A percentile compares a stretch with the other conserved stretches of the same genome.
Evolutionary conservation across 2,329 filamentous ascomycete species (phyloP).

Genomic region (Aureobasidium sp.): DNA sequence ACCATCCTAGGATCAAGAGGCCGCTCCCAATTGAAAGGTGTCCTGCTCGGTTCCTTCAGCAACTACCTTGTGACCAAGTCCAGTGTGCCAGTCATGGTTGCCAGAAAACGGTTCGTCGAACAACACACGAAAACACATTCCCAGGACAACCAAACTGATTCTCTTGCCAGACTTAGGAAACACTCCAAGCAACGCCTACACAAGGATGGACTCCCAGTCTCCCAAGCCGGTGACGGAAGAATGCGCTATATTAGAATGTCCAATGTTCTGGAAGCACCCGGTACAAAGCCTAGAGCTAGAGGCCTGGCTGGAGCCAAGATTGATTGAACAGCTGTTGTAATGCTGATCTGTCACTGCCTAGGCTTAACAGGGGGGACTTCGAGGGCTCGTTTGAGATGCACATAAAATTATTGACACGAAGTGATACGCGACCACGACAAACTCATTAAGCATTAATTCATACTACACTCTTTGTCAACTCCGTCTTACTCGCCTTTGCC

Average conservation of each 20-base stretch:
- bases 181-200: conserved; percentile 17
- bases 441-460: conserved; percentile 8
- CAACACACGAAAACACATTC: background rate
- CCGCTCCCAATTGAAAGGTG: conserved; percentile 84
- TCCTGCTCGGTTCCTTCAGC: conserved; percentile 90
- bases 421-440: conserved; percentile 7
- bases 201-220: conserved; percentile 18
- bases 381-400: background rate
- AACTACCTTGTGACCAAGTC: conserved; percentile 97
- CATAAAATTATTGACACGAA: conserved; percentile 2
- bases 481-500: no score
- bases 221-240: conserved; percentile 16
- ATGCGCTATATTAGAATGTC: conserved; percentile 18
- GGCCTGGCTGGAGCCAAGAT: conserved; percentile 17
- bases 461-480: background rate
- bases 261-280: conserved; percentile 17
- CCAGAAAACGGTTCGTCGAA: conserved; percentile 52
- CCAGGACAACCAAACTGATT: conserved; percentile 8
- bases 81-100: conserved; percentile 96
- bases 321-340: background rate
- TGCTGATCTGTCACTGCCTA: background rate
- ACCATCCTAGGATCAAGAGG: conserved; percentile 90
- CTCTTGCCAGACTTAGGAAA: conserved; percentile 14
- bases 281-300: conserved; percentile 14
- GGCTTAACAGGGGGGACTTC: background rate